Percentiles rank a stretch among this genome's conserved stretches.
Conservation (phyloP, 805 yeast genomes). For the Scheffersomyces ergatensis region DNA sequence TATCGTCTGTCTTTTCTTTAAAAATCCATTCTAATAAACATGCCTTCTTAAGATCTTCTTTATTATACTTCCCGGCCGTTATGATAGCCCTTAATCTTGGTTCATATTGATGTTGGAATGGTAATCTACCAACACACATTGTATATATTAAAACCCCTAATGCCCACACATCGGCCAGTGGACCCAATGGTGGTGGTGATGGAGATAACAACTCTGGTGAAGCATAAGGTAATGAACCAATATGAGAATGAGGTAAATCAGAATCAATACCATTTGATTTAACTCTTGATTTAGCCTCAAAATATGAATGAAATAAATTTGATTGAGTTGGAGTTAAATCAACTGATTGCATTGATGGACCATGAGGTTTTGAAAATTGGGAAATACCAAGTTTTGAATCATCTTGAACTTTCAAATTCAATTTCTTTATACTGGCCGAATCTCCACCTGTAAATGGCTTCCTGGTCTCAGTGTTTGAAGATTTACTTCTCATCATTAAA, state of each 20-base stretch:
- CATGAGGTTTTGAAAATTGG: conserved; percentile 22
- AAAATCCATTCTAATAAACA: conserved; percentile 30
- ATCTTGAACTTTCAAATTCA: conserved; percentile 20
- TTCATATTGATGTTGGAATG: conserved; percentile 81
- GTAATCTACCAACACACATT: conserved; percentile 69
- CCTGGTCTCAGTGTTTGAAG: conserved; percentile 29
- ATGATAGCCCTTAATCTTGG: conserved; percentile 77
- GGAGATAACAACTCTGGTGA: conserved; percentile 79
- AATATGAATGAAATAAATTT: not conserved
- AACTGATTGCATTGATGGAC: conserved; percentile 32
- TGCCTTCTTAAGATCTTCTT: conserved; percentile 40
- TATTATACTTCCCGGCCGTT: conserved; percentile 60
- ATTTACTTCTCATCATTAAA: conserved; percentile 28
- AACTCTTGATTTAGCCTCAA: conserved; percentile 1
- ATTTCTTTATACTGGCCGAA: conserved; percentile 15
- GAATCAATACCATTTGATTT: conserved; percentile 24
- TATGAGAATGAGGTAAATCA: conserved; percentile 60
- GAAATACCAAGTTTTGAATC: conserved; percentile 33
- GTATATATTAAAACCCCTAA: conserved; percentile 77
- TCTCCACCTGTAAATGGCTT: conserved; percentile 36
- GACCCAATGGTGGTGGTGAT: conserved; percentile 58
- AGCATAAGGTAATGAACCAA: conserved; percentile 91
- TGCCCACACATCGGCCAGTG: conserved; percentile 87
- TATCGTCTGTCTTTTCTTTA: conserved; percentile 8
- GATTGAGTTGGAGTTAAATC: conserved; percentile 23